Conservation (phyloP, 83 land plant genomes). For the Picea abies region DNA sequence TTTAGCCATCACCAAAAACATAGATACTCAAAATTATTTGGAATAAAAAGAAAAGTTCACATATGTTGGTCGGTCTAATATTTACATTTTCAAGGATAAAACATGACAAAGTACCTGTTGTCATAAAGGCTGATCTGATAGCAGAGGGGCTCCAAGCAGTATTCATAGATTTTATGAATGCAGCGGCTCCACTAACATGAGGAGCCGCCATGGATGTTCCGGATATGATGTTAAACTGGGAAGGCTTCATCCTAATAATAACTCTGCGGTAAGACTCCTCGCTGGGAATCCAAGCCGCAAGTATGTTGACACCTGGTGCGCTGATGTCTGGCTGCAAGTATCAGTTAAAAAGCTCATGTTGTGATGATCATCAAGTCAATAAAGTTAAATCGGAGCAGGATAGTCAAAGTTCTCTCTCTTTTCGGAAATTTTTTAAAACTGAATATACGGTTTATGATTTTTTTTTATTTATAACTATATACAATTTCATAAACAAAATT, state of each 20-base stretch:
- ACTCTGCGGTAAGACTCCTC: slow-evolving; percentile 8
- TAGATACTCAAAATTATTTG: no score
- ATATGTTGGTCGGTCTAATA: no score
- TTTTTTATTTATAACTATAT: no score
- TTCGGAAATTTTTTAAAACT: no score
- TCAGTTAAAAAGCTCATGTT: neutral
- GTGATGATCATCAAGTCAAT: neutral
- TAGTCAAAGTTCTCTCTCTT: no score
- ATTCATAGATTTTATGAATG: slow-evolving; percentile 47
- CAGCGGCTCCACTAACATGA: slow-evolving; percentile 62
- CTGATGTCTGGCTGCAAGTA: slow-evolving; percentile 72
- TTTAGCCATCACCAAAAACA: no score
- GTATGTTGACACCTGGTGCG: slow-evolving; percentile 80
- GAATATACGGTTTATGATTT: no score
- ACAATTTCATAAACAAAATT: no score
- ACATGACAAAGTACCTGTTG: slow-evolving; percentile 45
- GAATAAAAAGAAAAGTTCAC: no score
- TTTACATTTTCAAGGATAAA: no score
- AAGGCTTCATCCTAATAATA: slow-evolving; percentile 36
- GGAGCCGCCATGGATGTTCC: slow-evolving; percentile 92
- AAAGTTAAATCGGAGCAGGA: neutral
- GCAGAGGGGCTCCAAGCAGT: slow-evolving; percentile 58
- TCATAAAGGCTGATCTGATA: slow-evolving; percentile 72
- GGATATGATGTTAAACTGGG: slow-evolving; percentile 53
- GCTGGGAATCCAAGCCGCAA: slow-evolving; percentile 63